Conservation (phyloP, 2,329 filamentous ascomycete genomes). For the Nemania sp. region DNA sequence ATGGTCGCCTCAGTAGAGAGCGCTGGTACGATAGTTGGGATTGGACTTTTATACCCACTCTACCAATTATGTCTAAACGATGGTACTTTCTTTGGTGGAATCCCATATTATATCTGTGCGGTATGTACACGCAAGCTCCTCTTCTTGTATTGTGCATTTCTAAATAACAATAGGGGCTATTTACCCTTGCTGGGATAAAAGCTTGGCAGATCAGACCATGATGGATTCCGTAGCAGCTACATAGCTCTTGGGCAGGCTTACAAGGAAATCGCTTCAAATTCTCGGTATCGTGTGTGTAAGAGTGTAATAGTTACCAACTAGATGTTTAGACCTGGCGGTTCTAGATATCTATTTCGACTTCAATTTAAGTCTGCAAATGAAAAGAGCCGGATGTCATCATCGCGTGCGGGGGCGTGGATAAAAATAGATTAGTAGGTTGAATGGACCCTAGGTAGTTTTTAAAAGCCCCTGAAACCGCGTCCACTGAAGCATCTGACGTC, state of each 20-base stretch:
- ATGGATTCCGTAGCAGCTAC: background rate
- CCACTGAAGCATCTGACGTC: too few relatives aligned
- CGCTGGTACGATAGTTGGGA: slow-evolving; percentile 21
- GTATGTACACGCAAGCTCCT: slow-evolving; percentile 1
- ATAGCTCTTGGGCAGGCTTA: background rate
- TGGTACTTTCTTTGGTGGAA: slow-evolving; percentile 19
- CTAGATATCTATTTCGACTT: too few relatives aligned
- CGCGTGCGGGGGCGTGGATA: too few relatives aligned
- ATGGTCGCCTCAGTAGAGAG: slow-evolving; percentile 25
- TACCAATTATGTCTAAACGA: slow-evolving; percentile 22
- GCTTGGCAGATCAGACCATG: slow-evolving; percentile 8
- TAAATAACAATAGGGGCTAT: slow-evolving; percentile 17
- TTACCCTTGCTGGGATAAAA: background rate
- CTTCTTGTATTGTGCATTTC: background rate
- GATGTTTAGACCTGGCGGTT: too few relatives aligned
- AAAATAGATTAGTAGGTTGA: too few relatives aligned
- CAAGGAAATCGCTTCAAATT: too few relatives aligned
- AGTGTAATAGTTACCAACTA: too few relatives aligned
- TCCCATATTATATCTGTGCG: slow-evolving; percentile 28
- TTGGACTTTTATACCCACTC: slow-evolving; percentile 21
- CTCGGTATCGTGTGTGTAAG: too few relatives aligned
- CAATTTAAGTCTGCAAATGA: too few relatives aligned
- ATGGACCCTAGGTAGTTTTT: too few relatives aligned
- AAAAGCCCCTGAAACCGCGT: too few relatives aligned
- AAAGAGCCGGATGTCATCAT: too few relatives aligned